Evolutionary conservation across 225 moss, liverwort and hornwort genomes (phyloP), one percentile per base, ranked within the genome.

Genomic region (Physcomitrellopsis africana): DNA sequence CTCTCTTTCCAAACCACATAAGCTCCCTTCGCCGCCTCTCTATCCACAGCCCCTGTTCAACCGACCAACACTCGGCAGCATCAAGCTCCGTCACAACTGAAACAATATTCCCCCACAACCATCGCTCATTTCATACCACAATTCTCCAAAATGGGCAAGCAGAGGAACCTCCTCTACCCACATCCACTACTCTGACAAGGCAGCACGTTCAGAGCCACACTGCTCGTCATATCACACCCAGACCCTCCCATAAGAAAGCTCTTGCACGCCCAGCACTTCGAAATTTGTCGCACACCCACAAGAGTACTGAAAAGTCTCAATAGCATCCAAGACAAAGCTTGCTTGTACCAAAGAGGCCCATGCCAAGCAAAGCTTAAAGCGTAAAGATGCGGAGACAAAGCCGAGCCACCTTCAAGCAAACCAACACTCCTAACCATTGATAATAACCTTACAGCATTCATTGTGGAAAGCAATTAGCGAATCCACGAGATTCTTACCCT

Each of bases 171-270:
- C 46, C 2, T 47, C 46, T 12, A 47, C 2, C 46, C 12, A 47
- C 46, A 47, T 24, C 24, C 24, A 24, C 24, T 2, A 47, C 46
- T 47, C 46, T 47, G 46, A 47, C 46, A 26, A 1, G 16, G 46
- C 10, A 23, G 56, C 43, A 10, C n/a, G 11, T 32, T 0, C 46
- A 3, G 1, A 47, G 10, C 9, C 46, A 47, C 46, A 47, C 9
- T 9, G 46, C 24, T 24, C 2, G 11, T 41, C 2, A 10, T 0
- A 22, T 13, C 0, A 45, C 7, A 3, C 12, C 10, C 64, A 49
- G 17, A 24, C 41, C n/a, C 59, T 58, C 56, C 17, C 58, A n/a
- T 43, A 71, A 45, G 59, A 47, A 71, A 71, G 24, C 70, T 3
- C 9, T 3, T 8, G 27, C 19, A 8, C 7, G 22, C 56, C 56